phyloP scores from a whole-genome alignment of 139 green algal species.

The Chlamydomonas sphaeroides region DNA sequence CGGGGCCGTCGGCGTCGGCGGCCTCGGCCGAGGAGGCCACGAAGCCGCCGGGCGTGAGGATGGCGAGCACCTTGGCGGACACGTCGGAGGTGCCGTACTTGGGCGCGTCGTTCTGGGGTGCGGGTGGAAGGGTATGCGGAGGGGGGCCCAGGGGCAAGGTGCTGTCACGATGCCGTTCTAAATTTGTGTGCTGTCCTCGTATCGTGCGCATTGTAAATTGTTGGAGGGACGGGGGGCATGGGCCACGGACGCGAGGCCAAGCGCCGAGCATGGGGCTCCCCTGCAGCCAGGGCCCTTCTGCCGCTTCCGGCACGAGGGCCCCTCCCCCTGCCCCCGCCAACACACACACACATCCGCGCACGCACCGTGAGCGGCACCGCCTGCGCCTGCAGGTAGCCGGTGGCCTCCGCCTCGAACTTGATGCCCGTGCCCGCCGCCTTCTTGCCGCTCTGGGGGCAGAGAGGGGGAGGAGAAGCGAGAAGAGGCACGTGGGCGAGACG shows the following conservation, averaged over 20 bases:
- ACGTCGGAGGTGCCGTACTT: slow-evolving; percentile 84
- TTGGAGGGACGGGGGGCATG: no score
- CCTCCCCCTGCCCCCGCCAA: neutral
- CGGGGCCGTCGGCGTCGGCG: slow-evolving; percentile 48
- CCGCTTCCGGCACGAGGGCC: no score
- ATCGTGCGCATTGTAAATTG: no score
- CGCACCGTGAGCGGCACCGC: slow-evolving; percentile 43
- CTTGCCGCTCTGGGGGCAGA: slow-evolving; percentile 58
- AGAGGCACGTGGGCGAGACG: no score
- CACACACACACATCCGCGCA: neutral
- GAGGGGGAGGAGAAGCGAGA: neutral
- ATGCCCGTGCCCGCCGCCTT: slow-evolving; percentile 59
- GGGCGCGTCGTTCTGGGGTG: slow-evolving; percentile 72
- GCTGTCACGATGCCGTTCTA: neutral
- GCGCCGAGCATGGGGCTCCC: no score
- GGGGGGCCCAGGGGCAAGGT: neutral
- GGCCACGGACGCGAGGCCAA: no score
- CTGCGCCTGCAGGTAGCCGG: slow-evolving; percentile 77
- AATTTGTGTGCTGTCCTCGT: no score
- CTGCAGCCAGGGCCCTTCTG: neutral
- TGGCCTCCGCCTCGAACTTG: slow-evolving; percentile 91
- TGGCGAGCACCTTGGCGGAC: slow-evolving; percentile 80
- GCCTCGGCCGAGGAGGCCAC: slow-evolving; percentile 66
- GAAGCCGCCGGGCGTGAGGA: slow-evolving; percentile 78
- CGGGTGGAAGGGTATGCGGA: neutral